A percentile compares a stretch with the other conserved stretches of the same genome.
Evolutionary conservation across 202 grass and related monocot species (phyloP).

Genomic region (Panicum virgatum): DNA sequence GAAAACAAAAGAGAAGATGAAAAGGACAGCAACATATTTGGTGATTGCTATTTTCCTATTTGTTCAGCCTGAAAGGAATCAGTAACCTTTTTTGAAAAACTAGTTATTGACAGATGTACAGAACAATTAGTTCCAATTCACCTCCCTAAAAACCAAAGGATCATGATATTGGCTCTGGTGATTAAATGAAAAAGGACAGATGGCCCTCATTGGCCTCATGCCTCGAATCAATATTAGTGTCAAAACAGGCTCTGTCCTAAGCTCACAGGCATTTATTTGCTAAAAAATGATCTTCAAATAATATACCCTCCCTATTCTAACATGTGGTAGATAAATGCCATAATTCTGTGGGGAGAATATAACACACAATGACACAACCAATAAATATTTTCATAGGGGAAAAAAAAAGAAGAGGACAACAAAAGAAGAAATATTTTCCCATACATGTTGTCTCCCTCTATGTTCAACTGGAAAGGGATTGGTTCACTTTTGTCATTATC

Average conservation of each 20-base stretch:
- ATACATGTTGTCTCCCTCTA: neutral
- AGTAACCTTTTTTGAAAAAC: neutral
- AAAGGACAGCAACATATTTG: neutral
- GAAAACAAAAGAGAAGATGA: too few relatives aligned
- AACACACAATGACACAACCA: neutral
- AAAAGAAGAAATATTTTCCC: neutral
- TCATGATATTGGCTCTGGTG: neutral
- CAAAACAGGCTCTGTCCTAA: neutral
- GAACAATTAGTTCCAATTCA: neutral
- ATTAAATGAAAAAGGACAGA: neutral
- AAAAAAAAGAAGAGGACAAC: neutral
- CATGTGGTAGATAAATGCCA: neutral
- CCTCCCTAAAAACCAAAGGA: conserved; percentile 1
- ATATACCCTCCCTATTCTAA: neutral
- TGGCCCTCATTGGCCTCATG: neutral
- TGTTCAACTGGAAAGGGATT: neutral
- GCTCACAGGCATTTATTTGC: neutral
- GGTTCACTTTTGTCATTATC: neutral
- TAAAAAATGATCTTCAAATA: neutral
- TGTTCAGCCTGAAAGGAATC: neutral
- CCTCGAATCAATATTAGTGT: neutral
- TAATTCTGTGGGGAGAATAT: conserved; percentile 2
- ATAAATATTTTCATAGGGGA: neutral
- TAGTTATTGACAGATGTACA: conserved; percentile 5
- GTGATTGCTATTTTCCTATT: neutral